Conservation (phyloP, 176 grass and related monocot species). For the Rhynchospora breviuscula region DNA sequence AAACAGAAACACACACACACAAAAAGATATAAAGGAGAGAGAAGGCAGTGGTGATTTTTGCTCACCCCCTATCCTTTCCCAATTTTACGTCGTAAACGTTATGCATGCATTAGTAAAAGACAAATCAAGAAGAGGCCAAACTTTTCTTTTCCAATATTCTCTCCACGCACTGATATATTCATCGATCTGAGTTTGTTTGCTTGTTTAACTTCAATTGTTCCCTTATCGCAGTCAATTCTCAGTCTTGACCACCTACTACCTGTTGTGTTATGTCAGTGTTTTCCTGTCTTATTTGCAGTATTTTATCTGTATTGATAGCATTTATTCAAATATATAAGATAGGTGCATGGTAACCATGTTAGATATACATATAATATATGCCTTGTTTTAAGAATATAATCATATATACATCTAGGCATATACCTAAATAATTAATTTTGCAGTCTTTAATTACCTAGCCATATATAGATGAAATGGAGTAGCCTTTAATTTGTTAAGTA, state of each 20-base stretch:
- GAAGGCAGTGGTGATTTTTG: neutral
- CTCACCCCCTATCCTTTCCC: neutral
- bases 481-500: neutral
- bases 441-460: neutral
- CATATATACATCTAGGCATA: neutral
- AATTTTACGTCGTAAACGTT: neutral
- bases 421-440: neutral
- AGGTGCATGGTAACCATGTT: no score
- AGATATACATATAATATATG: neutral
- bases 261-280: neutral
- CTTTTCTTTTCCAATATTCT: slow-evolving; percentile 22
- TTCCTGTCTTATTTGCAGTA: neutral
- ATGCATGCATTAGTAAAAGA: slow-evolving; percentile 13
- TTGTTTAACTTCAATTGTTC: neutral
- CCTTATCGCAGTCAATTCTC: neutral
- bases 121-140: slow-evolving; percentile 26
- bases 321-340: no score
- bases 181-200: slow-evolving; percentile 14
- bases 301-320: neutral
- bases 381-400: neutral
- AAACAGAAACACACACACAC: neutral
- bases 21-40: neutral
- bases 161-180: neutral
- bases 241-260: slow-evolving; percentile 14
- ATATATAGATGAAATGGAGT: neutral